These are phyloP conservation scores for Candida nanaspora DNA, from an alignment of 805 yeast genomes.

Conservation along the genomic window DNA sequence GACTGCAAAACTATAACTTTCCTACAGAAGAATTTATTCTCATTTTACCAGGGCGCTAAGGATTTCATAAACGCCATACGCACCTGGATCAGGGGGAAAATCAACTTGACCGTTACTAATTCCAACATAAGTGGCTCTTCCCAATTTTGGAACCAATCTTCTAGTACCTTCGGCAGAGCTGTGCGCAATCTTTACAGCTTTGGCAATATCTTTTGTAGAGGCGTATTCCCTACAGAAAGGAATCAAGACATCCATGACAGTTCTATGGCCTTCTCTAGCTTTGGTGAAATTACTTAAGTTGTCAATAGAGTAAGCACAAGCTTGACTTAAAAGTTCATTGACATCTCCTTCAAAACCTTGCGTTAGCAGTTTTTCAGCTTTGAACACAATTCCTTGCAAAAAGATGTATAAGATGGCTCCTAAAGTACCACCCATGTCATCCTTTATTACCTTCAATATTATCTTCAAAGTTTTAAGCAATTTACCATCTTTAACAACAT, in stretches of 20 bases:
- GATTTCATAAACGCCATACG: conserved; percentile 30
- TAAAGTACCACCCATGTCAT: conserved; percentile 33
- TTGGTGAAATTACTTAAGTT: conserved; percentile 27
- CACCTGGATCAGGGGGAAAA: conserved; percentile 35
- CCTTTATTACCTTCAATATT: conserved; percentile 23
- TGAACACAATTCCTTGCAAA: conserved; percentile 12
- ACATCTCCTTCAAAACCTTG: conserved; percentile 1
- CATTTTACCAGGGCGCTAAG: conserved; percentile 21
- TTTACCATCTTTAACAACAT: conserved; percentile 19
- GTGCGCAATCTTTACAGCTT: conserved; percentile 22
- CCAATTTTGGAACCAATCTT: conserved; percentile 26
- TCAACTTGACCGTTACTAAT: conserved; percentile 18
- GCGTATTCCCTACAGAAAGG: conserved; percentile 25
- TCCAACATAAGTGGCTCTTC: conserved; percentile 33
- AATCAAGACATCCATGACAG: conserved; percentile 33
- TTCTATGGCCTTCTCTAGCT: conserved; percentile 31
- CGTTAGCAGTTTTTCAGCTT: conserved; percentile 21
- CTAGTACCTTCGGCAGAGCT: conserved; percentile 30
- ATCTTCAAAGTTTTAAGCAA: conserved; percentile 18
- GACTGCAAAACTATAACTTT: too few species aligned
- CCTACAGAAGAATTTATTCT: too few species aligned
- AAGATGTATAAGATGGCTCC: conserved; percentile 31
- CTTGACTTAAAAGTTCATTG: conserved; percentile 14
- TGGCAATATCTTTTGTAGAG: conserved; percentile 13
- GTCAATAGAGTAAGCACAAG: conserved; percentile 20